Base-by-base conservation (phyloP, 345 rosid genomes). In the Carallia brachiata region DNA sequence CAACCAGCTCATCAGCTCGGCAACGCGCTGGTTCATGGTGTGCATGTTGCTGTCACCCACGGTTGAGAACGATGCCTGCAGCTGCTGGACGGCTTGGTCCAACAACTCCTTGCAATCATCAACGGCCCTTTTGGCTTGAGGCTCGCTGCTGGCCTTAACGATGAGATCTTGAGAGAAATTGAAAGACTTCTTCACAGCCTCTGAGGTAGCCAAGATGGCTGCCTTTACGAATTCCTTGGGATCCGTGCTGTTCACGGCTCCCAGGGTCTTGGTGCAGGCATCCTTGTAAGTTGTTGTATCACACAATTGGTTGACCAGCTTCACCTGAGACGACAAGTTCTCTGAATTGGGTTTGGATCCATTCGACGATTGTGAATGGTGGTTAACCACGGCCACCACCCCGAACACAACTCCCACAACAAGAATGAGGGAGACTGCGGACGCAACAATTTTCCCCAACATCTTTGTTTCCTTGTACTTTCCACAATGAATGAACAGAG, bases 331-430 rank as follows among this genome's bases (percentile, higher is more conserved):
- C 15, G 63, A 19, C 17, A 68, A 2, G 27, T 57, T 56, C 10
- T 58, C 60, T 0, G 28, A 8, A 16, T 7, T 55, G n/a, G 17
- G 7, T 34, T 23, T 70, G 61, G 16, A 52, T 7, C 55, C 55
- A 52, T 52, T 52, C 13, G 34, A 32, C 4, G 34, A 44, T 44
- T 15, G 12, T 12, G 50, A 44, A 10, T 56, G 60, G 60, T 56
- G 60, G 60, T 56, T 56, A 30, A 70, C 66, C 18, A 70, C 36
- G 9, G 73, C 66, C 5, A 70, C 66, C 13, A 70, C 66, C 30
- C 73, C 73, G 1, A 70, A 52, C 66, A 70, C 73, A 31, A 70
- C 73, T 10, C 66, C 73, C 2, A 70, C 73, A 15, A 70, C 66
- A 1, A 70, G 66, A 61, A 70, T 70, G n/a, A 70, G 61, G 16